These are phyloP conservation scores for Saraca asoca DNA, from an alignment of 331 rosid species.

Conservation along the genomic window DNA sequence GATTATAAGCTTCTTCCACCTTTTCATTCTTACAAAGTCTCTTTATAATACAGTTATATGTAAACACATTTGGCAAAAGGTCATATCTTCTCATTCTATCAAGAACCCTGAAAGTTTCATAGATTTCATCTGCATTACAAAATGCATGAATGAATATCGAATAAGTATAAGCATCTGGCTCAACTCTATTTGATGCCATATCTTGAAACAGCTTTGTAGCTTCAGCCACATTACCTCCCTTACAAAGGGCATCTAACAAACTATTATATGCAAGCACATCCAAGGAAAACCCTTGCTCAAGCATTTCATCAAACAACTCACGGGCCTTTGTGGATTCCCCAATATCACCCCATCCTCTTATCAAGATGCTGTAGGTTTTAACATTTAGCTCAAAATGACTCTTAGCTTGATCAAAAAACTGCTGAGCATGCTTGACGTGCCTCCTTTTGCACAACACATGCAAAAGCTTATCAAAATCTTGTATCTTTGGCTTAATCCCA, in stretches of 20 bases:
- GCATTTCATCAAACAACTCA: conserved; percentile 81
- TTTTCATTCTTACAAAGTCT: conserved; percentile 72
- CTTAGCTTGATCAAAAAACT: conserved; percentile 67
- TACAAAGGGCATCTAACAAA: conserved; percentile 69
- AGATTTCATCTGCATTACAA: conserved; percentile 63
- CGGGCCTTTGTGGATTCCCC: conserved; percentile 59
- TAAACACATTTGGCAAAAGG: conserved; percentile 65
- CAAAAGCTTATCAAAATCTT: conserved; percentile 75
- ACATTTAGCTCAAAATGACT: conserved; percentile 47
- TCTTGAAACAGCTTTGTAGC: conserved; percentile 56
- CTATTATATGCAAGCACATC: conserved; percentile 75
- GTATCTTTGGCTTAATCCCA: conserved; percentile 57
- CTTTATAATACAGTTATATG: conserved; percentile 77
- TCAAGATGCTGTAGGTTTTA: conserved; percentile 73
- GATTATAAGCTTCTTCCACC: conserved; percentile 81
- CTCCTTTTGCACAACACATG: conserved; percentile 64
- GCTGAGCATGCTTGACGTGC: conserved; percentile 67
- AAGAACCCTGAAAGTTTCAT: conserved; percentile 68
- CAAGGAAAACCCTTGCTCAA: conserved; percentile 49
- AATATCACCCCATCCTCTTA: conserved; percentile 74
- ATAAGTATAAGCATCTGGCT: conserved; percentile 69
- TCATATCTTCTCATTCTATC: conserved; percentile 61
- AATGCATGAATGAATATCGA: conserved; percentile 73
- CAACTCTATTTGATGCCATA: conserved; percentile 54
- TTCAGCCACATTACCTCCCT: conserved; percentile 62